A percentile compares a stretch with the other conserved stretches of the same genome.
Conservation (phyloP, 805 yeast species). For the Ogataea methanolica region DNA sequence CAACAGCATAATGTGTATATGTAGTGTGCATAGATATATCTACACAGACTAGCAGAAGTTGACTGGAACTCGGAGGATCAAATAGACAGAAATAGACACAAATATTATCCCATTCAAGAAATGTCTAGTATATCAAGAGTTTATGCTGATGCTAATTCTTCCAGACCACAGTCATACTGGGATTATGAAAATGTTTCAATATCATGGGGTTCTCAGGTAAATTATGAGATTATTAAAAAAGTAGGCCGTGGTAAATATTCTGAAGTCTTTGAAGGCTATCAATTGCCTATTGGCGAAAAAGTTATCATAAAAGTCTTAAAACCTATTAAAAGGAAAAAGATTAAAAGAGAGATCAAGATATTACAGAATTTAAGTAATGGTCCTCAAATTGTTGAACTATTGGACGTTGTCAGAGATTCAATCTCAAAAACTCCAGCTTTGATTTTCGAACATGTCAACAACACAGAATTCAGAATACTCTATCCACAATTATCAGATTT, state of each 20-base stretch:
- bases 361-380: conserved; percentile 82
- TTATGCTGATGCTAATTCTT: conserved; percentile 68
- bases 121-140: conserved; percentile 40
- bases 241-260: conserved; percentile 93
- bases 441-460: conserved; percentile 78
- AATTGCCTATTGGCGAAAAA: conserved; percentile 53
- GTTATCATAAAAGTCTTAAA: conserved; percentile 88
- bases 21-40: no score
- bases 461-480: conserved; percentile 74
- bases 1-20: no score
- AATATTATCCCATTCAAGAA: neutral
- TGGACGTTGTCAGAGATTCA: conserved; percentile 80
- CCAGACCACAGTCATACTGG: conserved; percentile 73
- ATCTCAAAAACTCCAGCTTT: conserved; percentile 80
- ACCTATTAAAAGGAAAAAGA: conserved; percentile 90
- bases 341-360: conserved; percentile 83
- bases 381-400: conserved; percentile 70
- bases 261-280: conserved; percentile 88
- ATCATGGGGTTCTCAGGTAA: conserved; percentile 51
- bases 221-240: conserved; percentile 69
- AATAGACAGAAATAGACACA: neutral
- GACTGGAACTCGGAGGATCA: no score
- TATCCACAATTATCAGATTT: conserved; percentile 72
- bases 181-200: conserved; percentile 70
- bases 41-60: no score